phyloP scores from a whole-genome alignment of 768 basidiomycete genomes.

The Russula sp. region DNA sequence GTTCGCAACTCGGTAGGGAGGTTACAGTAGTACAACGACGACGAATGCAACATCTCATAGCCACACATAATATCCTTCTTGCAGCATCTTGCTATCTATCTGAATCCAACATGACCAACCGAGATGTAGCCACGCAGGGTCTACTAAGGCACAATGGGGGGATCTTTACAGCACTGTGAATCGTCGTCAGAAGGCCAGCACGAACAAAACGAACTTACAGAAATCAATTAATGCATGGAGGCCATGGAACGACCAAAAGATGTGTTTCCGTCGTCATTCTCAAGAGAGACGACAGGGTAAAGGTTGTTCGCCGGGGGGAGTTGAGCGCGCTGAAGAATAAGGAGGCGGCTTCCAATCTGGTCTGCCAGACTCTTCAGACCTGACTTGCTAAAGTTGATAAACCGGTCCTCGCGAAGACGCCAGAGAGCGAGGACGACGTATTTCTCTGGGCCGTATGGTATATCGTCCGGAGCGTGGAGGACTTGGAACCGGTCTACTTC shows the following conservation, averaged over 20 bases:
- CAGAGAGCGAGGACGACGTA: constrained; percentile 1
- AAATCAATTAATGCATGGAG: not conserved
- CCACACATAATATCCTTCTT: too few relatives aligned
- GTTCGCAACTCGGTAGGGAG: too few relatives aligned
- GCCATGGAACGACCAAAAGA: not conserved
- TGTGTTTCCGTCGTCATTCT: not conserved
- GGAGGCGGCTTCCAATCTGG: not conserved
- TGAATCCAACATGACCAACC: too few relatives aligned
- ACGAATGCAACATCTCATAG: too few relatives aligned
- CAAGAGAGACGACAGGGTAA: not conserved
- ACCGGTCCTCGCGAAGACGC: not conserved
- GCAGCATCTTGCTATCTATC: too few relatives aligned
- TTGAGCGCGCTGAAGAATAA: not conserved
- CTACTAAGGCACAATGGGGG: too few relatives aligned
- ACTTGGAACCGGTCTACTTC: not conserved
- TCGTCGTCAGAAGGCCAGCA: not conserved
- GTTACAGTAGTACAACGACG: too few relatives aligned
- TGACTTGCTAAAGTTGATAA: not conserved
- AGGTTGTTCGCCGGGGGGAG: not conserved
- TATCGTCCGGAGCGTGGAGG: not conserved
- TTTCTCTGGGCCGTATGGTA: constrained; percentile 2
- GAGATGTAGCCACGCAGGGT: too few relatives aligned
- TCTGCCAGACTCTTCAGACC: not conserved
- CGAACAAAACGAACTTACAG: not conserved
- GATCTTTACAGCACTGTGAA: not conserved